Conservation (phyloP, 805 yeast species). For the Wickerhamomyces pijperi region DNA sequence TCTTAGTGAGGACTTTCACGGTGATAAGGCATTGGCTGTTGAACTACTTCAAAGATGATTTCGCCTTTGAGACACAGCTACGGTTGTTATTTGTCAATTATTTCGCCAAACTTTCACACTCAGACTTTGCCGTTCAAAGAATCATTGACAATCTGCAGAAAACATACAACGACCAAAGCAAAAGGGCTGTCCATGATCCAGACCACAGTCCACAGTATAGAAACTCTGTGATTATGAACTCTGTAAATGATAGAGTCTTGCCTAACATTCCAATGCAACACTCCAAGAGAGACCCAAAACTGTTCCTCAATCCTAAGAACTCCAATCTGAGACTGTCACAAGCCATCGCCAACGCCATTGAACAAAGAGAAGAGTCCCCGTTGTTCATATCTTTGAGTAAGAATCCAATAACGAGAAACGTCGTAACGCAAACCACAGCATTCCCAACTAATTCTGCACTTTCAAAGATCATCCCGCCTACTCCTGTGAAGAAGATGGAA, state of each 20-base stretch:
- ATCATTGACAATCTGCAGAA: constrained; percentile 35
- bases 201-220: constrained; percentile 22
- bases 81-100: constrained; percentile 33
- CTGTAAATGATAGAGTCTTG: constrained; percentile 11
- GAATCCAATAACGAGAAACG: constrained; percentile 8
- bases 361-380: constrained; percentile 2
- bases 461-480: constrained; percentile 43
- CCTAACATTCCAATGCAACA: constrained; percentile 13
- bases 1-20: constrained; percentile 74
- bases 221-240: constrained; percentile 28
- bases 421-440: constrained; percentile 18
- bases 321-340: constrained; percentile 13
- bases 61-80: constrained; percentile 39
- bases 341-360: not conserved
- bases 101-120: constrained; percentile 13
- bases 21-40: constrained; percentile 81
- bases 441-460: constrained; percentile 37
- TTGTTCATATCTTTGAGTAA: constrained; percentile 13
- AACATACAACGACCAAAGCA: constrained; percentile 16
- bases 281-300: constrained; percentile 9
- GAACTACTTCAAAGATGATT: constrained; percentile 83
- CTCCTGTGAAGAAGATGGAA: constrained; percentile 58
- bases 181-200: constrained; percentile 25
- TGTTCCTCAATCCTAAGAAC: constrained; percentile 15
- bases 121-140: constrained; percentile 21